Conservation (phyloP, 2,329 filamentous ascomycete genomes). For the Clonostachys rosea region DNA sequence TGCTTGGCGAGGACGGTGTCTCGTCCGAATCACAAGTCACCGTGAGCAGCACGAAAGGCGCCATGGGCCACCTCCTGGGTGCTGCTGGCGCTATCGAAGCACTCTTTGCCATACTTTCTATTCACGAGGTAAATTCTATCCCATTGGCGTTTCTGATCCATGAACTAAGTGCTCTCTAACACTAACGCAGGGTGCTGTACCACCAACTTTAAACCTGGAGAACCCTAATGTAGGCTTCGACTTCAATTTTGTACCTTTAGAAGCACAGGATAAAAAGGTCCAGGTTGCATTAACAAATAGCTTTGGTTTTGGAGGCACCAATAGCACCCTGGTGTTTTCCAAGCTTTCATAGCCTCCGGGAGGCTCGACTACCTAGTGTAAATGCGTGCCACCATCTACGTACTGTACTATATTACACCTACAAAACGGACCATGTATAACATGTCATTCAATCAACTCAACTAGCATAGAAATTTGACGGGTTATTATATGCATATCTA, state of each 20-base stretch:
- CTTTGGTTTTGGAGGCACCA: constrained; percentile 96
- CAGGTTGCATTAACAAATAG: constrained; percentile 84
- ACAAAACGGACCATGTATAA: too few relatives aligned
- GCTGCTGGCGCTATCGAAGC: constrained; percentile 90
- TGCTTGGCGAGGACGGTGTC: constrained; percentile 69
- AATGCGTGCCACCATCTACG: background rate
- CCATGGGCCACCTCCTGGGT: constrained; percentile 85
- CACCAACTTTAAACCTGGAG: constrained; percentile 81
- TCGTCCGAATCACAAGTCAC: constrained; percentile 60
- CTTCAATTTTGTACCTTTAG: constrained; percentile 80
- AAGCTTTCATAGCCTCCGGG: constrained; percentile 7
- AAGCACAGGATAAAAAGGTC: constrained; percentile 66
- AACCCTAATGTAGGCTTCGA: constrained; percentile 61
- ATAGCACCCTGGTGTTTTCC: constrained; percentile 81
- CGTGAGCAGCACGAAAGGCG: constrained; percentile 91
- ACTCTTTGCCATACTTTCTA: constrained; percentile 75
- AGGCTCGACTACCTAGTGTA: background rate
- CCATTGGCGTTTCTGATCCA: background rate
- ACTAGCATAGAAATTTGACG: too few relatives aligned
- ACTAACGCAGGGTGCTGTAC: constrained; percentile 62
- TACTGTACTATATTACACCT: background rate
- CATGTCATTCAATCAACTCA: too few relatives aligned
- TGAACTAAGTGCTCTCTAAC: background rate
- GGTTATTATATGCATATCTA: too few relatives aligned
- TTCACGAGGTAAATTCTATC: constrained; percentile 62